These are phyloP conservation scores for Rhodosporidiobolus odoratus DNA, from an alignment of 768 basidiomycete species.

Conservation along the genomic window DNA sequence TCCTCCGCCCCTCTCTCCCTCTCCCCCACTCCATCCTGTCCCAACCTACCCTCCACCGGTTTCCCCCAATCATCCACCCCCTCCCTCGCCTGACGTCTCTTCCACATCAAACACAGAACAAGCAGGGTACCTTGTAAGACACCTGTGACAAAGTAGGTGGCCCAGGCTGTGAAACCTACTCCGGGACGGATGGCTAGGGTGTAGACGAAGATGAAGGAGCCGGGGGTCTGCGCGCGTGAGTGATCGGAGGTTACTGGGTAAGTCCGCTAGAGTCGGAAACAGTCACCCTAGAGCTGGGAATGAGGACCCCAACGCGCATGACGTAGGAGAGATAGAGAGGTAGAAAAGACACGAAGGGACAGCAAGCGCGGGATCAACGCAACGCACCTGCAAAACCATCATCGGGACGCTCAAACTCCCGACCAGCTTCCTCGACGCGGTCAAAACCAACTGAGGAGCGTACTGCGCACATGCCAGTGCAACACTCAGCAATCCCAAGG, in stretches of 20 bases:
- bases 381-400: constrained; percentile 84
- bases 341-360: background rate
- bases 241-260: no score
- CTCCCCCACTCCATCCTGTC: background rate
- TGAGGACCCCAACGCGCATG: background rate
- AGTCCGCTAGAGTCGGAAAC: no score
- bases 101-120: constrained; percentile 80
- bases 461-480: constrained; percentile 78
- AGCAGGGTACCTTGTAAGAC: constrained; percentile 76
- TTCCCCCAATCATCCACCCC: constrained; percentile 86
- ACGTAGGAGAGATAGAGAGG: background rate
- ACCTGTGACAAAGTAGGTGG: constrained; percentile 54
- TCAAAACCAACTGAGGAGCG: constrained; percentile 74
- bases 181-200: constrained; percentile 45
- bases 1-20: background rate
- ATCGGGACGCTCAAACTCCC: constrained; percentile 90
- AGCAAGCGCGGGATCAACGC: no score
- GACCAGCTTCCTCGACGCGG: constrained; percentile 62
- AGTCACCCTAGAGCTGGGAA: no score
- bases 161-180: constrained; percentile 49
- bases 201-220: constrained; percentile 43
- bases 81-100: constrained; percentile 64
- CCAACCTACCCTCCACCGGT: background rate
- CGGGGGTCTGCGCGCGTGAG: constrained; percentile 24
- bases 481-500: constrained; percentile 76